Conservation (phyloP, 192 early-diverging fungal species). For the Mortierella antarctica region DNA sequence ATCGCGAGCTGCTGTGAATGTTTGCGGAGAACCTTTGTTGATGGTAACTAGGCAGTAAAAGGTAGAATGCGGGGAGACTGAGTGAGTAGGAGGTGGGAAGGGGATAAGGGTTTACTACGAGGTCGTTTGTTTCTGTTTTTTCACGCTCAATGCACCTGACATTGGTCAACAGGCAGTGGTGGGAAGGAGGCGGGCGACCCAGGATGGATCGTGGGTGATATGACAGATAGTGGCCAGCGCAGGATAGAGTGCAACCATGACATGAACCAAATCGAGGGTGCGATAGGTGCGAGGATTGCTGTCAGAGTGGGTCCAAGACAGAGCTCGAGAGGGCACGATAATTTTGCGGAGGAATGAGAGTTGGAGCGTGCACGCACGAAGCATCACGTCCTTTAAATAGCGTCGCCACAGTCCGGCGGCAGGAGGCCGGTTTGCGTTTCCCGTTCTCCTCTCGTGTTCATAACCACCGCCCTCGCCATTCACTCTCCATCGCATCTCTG, state of each 20-base stretch:
- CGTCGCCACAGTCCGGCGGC: too few relatives aligned
- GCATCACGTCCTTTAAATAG: neutral
- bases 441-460: neutral
- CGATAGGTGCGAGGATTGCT: neutral
- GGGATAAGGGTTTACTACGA: neutral
- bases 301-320: neutral
- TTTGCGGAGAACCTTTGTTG: neutral
- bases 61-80: constrained; percentile 26
- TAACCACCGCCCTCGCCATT: neutral
- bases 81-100: neutral
- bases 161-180: too few relatives aligned
- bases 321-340: constrained; percentile 6
- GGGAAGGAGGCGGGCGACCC: too few relatives aligned
- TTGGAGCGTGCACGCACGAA: constrained; percentile 23
- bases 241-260: neutral
- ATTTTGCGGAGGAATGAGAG: constrained; percentile 21
- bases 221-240: too few relatives aligned
- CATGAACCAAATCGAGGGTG: neutral
- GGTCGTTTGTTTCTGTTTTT: neutral
- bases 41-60: constrained; percentile 9
- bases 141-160: too few relatives aligned
- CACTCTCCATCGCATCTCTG: neutral
- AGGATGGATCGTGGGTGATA: too few relatives aligned
- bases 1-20: neutral
- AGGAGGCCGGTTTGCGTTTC: neutral